These are phyloP conservation scores for Carex cristatella DNA, from an alignment of 176 grass and related monocot species.

Conservation along the genomic window DNA sequence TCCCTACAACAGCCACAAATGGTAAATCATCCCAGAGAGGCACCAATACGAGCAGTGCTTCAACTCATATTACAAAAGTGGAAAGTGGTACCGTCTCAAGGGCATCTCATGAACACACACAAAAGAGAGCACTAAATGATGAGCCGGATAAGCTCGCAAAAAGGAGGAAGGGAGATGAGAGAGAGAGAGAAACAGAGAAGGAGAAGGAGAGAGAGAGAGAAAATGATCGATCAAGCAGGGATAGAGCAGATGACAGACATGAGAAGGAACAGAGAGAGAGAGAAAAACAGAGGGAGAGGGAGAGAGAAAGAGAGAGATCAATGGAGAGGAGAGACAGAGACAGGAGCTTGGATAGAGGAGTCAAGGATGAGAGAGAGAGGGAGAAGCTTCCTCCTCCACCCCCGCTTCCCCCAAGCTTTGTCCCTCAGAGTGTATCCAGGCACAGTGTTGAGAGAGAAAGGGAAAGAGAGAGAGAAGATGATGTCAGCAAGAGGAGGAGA, in stretches of 20 bases:
- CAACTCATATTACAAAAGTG: conserved; percentile 8
- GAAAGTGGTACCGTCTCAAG: conserved; percentile 31
- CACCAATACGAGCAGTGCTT: neutral
- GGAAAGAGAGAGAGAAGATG: conserved; percentile 79
- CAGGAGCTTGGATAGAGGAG: conserved; percentile 61
- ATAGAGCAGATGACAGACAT: conserved; percentile 70
- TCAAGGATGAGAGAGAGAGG: conserved; percentile 60
- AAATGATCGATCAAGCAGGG: conserved; percentile 57
- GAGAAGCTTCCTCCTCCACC: conserved; percentile 92
- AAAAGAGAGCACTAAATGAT: conserved; percentile 55
- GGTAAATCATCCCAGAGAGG: conserved; percentile 16
- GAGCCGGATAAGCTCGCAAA: conserved; percentile 70
- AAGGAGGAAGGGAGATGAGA: conserved; percentile 77
- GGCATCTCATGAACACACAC: conserved; percentile 48
- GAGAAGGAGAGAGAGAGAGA: conserved; percentile 78
- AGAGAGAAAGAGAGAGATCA: conserved; percentile 45
- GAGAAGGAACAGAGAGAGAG: conserved; percentile 83
- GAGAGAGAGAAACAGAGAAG: conserved; percentile 71
- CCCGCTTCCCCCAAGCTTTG: conserved; percentile 90
- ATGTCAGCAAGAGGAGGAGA: conserved; percentile 65
- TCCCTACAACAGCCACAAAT: conserved; percentile 11
- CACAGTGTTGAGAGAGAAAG: conserved; percentile 82
- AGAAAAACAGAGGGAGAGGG: conserved; percentile 66
- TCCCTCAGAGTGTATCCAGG: conserved; percentile 84
- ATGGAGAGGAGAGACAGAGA: conserved; percentile 85